Base-by-base conservation (phyloP, 371 early-diverging fungal species). In the Rhizopus delemar region DNA sequence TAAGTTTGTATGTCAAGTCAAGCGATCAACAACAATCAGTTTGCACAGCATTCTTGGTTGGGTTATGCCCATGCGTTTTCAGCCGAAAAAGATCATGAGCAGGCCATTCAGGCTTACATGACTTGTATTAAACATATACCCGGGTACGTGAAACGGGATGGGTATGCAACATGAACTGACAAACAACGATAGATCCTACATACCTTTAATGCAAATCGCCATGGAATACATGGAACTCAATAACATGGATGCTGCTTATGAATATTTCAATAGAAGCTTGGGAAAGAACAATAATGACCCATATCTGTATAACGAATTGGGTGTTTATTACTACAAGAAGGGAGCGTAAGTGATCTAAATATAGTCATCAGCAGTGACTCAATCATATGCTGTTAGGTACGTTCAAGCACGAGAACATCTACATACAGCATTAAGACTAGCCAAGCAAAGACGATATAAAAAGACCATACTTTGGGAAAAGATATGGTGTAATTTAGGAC, bases 11-110 rank as follows among this genome's bases (percentile, higher is more conserved):
- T 43, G n/a, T 39, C 39, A 57, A 78, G 79, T 48, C 82, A 86
- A 61, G 75, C 89, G 0, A 75, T 88, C 0, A 63, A 71, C 0
- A 75, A 88, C 49, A 87, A 90, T 60, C 71, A 75, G 4, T 66
- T 73, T 39, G 90, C 84, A 73, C 87, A 82, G 0, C 79, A 82
- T 3, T 87, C 86, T 2, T 92, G 93, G 93, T 61, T 94, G 22
- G 92, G 89, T 4, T 88, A 82, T 60, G 94, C 86, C 0, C 93
- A 93, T 69, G 74, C 90, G n/a, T 90, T 90, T 68, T 82, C 90
- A 3, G 66, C 75, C 8, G 90, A 89, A 57, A 86, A 86, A 0
- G 89, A 90, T 28, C 82, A 86, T 53, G 93, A 94, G 46, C 84
- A 84, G 57, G 94, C 94, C 0, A 88, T 92, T 29, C 67, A 80